Evolutionary conservation across 1,284 basidiomycete genomes (phyloP).

Genomic region (Pholiota adiposa): DNA sequence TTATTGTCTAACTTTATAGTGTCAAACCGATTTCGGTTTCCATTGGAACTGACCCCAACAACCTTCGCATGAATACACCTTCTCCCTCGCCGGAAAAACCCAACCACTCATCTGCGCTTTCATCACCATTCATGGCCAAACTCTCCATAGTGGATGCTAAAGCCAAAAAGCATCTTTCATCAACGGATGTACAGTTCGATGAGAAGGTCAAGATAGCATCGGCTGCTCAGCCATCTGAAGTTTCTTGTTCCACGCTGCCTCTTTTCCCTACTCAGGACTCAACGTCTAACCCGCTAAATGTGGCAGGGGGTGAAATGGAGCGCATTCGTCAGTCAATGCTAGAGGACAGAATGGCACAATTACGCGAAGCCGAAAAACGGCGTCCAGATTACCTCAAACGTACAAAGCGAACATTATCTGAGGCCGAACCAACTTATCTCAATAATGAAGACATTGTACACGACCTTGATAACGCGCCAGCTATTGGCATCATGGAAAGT

Average conservation of each 20-base stretch:
- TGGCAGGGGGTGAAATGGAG: slow-evolving; percentile 58
- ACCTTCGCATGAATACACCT: slow-evolving; percentile 24
- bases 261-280: slow-evolving; percentile 27
- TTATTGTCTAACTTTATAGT: slow-evolving; percentile 9
- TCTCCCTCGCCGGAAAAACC: slow-evolving; percentile 25
- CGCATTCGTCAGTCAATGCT: slow-evolving; percentile 57
- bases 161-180: background rate
- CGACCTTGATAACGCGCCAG: slow-evolving; percentile 36
- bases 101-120: slow-evolving; percentile 36
- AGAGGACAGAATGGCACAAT: slow-evolving; percentile 49
- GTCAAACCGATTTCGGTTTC: slow-evolving; percentile 24
- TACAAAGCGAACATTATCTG: slow-evolving; percentile 47
- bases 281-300: slow-evolving; percentile 1
- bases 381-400: slow-evolving; percentile 73
- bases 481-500: slow-evolving; percentile 66
- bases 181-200: background rate
- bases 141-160: slow-evolving; percentile 26
- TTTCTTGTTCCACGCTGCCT: slow-evolving; percentile 31
- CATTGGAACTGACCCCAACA: slow-evolving; percentile 19
- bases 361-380: slow-evolving; percentile 59
- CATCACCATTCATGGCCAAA: slow-evolving; percentile 51
- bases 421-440: slow-evolving; percentile 38
- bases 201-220: background rate
- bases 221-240: background rate
- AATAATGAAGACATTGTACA: slow-evolving; percentile 34